Evolutionary conservation across 2,329 filamentous ascomycete genomes (phyloP).

Genomic region (Alternaria gaisen): DNA sequence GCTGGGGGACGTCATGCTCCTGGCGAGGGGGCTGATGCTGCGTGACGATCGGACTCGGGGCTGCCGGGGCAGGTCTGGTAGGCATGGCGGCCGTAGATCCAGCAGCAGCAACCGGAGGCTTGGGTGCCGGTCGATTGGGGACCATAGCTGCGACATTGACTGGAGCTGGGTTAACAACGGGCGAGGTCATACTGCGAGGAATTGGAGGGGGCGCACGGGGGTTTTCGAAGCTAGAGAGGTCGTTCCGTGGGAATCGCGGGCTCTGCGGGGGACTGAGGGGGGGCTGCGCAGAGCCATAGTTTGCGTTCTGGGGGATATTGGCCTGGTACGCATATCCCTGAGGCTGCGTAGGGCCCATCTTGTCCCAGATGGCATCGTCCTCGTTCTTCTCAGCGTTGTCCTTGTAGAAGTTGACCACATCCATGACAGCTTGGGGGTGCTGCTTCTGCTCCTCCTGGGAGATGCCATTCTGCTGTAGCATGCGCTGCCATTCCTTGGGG

Average conservation of each 20-base stretch:
- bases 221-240: constrained; percentile 96
- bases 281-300: constrained; percentile 56
- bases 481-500: constrained; percentile 96
- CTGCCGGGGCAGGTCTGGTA: constrained; percentile 65
- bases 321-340: constrained; percentile 55
- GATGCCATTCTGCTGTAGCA: constrained; percentile 95
- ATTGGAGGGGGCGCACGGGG: constrained; percentile 92
- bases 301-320: constrained; percentile 43
- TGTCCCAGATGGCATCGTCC: constrained; percentile 92
- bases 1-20: constrained; percentile 54
- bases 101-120: constrained; percentile 71
- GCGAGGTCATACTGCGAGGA: constrained; percentile 59
- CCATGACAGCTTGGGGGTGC: constrained; percentile 93
- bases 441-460: constrained; percentile 95
- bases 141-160: constrained; percentile 62
- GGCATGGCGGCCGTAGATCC: constrained; percentile 59
- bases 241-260: constrained; percentile 86
- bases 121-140: constrained; percentile 85
- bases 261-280: constrained; percentile 78
- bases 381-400: constrained; percentile 83
- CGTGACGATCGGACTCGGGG: constrained; percentile 57
- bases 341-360: constrained; percentile 87
- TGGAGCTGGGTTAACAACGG: constrained; percentile 54
- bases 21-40: constrained; percentile 42
- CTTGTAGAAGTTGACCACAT: constrained; percentile 97